Evolutionary conservation across 331 rosid genomes (phyloP).

Genomic region (Cydonia oblonga): DNA sequence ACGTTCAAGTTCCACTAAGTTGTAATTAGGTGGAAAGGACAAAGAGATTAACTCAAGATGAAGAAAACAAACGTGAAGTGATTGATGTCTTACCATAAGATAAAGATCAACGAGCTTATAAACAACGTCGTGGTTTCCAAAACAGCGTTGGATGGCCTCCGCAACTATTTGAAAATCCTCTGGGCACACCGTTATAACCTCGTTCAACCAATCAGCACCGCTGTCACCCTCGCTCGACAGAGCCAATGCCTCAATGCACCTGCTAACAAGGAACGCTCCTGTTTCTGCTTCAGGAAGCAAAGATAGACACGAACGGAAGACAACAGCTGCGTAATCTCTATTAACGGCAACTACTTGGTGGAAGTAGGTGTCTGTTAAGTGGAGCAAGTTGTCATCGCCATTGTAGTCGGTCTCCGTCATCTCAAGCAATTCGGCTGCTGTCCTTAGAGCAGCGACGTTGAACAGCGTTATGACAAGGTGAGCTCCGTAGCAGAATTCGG

Average conservation of each 20-base stretch:
- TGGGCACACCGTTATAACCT: slow-evolving; percentile 26
- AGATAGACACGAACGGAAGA: slow-evolving; percentile 59
- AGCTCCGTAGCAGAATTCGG: slow-evolving; percentile 67
- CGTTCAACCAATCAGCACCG: slow-evolving; percentile 24
- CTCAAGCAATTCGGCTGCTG: slow-evolving; percentile 65
- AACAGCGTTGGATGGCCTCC: slow-evolving; percentile 34
- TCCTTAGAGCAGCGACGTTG: slow-evolving; percentile 58
- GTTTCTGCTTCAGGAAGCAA: slow-evolving; percentile 86
- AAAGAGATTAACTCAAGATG: neutral
- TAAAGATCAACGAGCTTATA: slow-evolving; percentile 56
- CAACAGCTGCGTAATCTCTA: slow-evolving; percentile 34
- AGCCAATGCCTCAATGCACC: slow-evolving; percentile 54
- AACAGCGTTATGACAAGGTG: slow-evolving; percentile 39
- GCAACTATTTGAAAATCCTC: slow-evolving; percentile 49
- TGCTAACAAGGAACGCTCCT: slow-evolving; percentile 45
- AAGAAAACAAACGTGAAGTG: neutral
- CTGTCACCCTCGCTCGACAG: slow-evolving; percentile 16
- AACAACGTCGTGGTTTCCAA: slow-evolving; percentile 49
- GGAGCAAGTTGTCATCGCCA: slow-evolving; percentile 34
- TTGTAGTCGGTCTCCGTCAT: slow-evolving; percentile 34
- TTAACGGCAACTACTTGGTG: slow-evolving; percentile 33
- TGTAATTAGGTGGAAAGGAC: neutral
- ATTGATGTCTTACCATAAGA: slow-evolving; percentile 36
- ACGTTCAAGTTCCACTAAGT: neutral
- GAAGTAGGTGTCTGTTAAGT: slow-evolving; percentile 43